Evolutionary conservation across 192 early-diverging fungal species (phyloP), one percentile per base, ranked within the genome.

Genomic region (Podila verticillata): DNA sequence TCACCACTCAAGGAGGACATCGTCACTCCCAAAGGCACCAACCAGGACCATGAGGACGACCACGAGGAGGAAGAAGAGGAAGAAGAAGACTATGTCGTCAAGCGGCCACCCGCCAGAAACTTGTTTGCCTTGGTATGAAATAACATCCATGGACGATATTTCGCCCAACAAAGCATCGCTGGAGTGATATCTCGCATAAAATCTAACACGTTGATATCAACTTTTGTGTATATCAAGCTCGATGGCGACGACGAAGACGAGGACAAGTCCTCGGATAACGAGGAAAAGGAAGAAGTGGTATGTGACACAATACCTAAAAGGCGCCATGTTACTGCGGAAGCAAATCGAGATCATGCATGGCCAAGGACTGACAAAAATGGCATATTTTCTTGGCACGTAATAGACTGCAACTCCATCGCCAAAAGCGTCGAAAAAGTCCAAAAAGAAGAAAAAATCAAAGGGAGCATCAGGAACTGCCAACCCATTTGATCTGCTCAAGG

Each of bases 111-210:
- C 24, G 77, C 77, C 36, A 62, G 70, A 57, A 91, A 92, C 70
- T 56, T 89, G 44, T 92, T 92, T 82, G 90, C 82, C 39, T 73
- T 92, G 85, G 91, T 92, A 88, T 57, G 74, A 2, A 24, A 22
- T 7, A 4, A n/a, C 7, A 24, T 44, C 39, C 39, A 17, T 44
- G 39, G 39, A 44, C 17, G 13, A 15, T 15, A 1, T 44, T 4
- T 44, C 39, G 3, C 39, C 12, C 15, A 44, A 4, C 39, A 13
- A 44, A 44, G 39, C 12, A 44, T 12, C n/a, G n/a, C n/a, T 44
- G 13, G 15, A 15, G 17, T 15, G 17, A 44, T 44, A 44, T 15
- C 7, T 4, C 39, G 17, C 13, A 44, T 12, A 17, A 12, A 44
- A 15, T 17, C 39, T 44, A 44, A 44, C 39, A 44, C 15, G 32